Evolutionary conservation across 805 yeast species (phyloP).

Genomic region (Cyberlindnera sargentensis): DNA sequence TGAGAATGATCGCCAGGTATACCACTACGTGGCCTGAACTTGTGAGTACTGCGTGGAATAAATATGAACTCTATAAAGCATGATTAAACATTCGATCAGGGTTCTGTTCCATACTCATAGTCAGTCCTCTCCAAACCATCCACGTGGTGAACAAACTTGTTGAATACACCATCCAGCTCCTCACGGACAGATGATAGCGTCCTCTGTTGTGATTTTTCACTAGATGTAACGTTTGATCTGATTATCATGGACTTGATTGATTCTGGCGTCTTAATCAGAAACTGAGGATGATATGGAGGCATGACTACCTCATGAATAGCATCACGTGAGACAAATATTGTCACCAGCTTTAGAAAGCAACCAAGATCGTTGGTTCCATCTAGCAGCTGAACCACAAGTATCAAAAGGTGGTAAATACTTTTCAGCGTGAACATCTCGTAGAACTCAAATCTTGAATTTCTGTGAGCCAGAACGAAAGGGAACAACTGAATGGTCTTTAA

Average conservation of each 20-base stretch:
- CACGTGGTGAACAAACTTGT: slow-evolving; percentile 4
- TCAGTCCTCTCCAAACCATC: slow-evolving; percentile 3
- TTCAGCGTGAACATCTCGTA: slow-evolving; percentile 12
- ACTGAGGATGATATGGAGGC: slow-evolving; percentile 5
- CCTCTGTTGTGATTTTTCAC: not conserved
- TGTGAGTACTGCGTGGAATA: no score
- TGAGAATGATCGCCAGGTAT: slow-evolving; percentile 47
- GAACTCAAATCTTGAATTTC: slow-evolving; percentile 11
- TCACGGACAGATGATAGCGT: not conserved
- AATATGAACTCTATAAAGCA: not conserved
- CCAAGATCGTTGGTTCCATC: slow-evolving; percentile 16
- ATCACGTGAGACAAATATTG: slow-evolving; percentile 8
- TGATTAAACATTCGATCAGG: not conserved
- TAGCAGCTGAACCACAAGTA: slow-evolving; percentile 3
- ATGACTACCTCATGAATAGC: slow-evolving; percentile 5
- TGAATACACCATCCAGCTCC: slow-evolving; percentile 5
- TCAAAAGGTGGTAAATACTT: slow-evolving; percentile 10
- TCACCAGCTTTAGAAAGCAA: slow-evolving; percentile 6
- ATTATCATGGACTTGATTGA: slow-evolving; percentile 10
- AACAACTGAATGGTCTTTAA: slow-evolving; percentile 11
- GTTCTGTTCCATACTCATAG: slow-evolving; percentile 1
- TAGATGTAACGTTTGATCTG: slow-evolving; percentile 11
- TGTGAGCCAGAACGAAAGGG: slow-evolving; percentile 9
- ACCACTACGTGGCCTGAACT: slow-evolving; percentile 58
- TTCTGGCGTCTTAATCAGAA: slow-evolving; percentile 13